These are phyloP conservation scores for Urtica urens DNA, from an alignment of 306 rosid genomes.

Conservation along the genomic window DNA sequence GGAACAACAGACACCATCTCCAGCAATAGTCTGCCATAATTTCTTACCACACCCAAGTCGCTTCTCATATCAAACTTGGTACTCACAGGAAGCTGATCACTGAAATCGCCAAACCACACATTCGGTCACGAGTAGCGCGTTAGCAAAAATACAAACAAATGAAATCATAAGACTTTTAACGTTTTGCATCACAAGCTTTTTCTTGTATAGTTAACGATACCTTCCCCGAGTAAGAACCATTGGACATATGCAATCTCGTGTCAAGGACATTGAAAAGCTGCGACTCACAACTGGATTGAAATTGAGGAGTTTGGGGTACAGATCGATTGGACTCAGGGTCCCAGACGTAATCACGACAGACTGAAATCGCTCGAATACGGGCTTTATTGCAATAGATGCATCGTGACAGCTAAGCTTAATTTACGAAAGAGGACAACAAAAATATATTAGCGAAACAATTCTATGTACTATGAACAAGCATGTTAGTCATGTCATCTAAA, in stretches of 20 bases:
- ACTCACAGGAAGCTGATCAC: conserved; percentile 95
- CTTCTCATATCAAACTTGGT: conserved; percentile 99
- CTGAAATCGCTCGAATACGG: conserved; percentile 92
- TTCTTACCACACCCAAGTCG: conserved; percentile 86
- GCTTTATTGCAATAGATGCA: conserved; percentile 94
- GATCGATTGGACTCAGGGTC: conserved; percentile 89
- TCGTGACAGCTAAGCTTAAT: conserved; percentile 96
- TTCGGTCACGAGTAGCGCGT: neutral
- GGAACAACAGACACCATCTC: conserved; percentile 98
- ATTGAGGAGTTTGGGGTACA: conserved; percentile 85
- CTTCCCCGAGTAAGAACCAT: conserved; percentile 99
- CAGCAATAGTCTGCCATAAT: conserved; percentile 85
- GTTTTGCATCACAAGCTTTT: neutral
- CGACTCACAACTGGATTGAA: conserved; percentile 92
- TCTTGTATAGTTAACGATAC: conserved; percentile 28
- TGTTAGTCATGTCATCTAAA: too few relatives aligned
- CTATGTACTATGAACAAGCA: too few relatives aligned
- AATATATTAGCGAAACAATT: too few relatives aligned
- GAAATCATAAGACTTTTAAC: neutral
- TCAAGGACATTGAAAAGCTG: conserved; percentile 94
- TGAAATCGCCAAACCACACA: conserved; percentile 29
- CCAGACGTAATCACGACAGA: conserved; percentile 93
- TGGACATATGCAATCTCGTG: conserved; percentile 98
- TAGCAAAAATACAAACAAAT: neutral
- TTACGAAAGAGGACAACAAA: too few relatives aligned